A percentile compares a stretch with the other conserved stretches of the same genome.
These are phyloP conservation scores for Agarophyton chilense DNA, from an alignment of 23 red algal genomes.

Conservation along the genomic window DNA sequence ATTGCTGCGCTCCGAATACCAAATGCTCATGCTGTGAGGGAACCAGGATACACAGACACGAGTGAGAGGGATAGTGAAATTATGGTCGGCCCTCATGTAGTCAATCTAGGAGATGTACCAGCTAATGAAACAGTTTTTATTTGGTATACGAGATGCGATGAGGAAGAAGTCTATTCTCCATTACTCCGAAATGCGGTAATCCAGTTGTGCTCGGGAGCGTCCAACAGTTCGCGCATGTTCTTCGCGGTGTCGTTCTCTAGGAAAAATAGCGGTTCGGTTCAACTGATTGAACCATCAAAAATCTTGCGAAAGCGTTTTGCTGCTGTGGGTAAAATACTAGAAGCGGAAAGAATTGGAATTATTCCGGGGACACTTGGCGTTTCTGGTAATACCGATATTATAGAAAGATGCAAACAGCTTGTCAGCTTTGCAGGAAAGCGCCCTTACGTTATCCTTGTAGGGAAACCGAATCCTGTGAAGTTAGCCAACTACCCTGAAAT, in stretches of 20 bases:
- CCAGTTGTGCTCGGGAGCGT: conserved; percentile 27
- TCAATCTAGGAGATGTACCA: neutral
- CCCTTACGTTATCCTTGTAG: conserved; percentile 77
- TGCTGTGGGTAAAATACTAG: conserved; percentile 13
- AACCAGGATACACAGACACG: neutral
- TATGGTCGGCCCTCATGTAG: conserved; percentile 25
- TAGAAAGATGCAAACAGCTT: conserved; percentile 54
- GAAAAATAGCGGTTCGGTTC: neutral
- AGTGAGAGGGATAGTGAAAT: neutral
- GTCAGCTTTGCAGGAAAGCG: conserved; percentile 34
- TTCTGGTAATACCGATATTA: conserved; percentile 50
- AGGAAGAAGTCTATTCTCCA: neutral
- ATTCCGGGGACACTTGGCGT: conserved; percentile 69
- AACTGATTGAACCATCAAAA: conserved; percentile 35
- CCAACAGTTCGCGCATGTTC: neutral
- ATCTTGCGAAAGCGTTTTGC: conserved; percentile 52
- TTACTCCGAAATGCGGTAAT: conserved; percentile 36
- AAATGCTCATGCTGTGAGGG: neutral
- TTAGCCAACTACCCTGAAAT: conserved; percentile 92
- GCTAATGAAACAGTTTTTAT: conserved; percentile 26
- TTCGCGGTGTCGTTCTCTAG: conserved; percentile 10
- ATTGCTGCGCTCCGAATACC: conserved; percentile 13
- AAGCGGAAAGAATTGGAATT: conserved; percentile 74
- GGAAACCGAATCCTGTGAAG: conserved; percentile 81
- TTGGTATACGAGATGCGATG: conserved; percentile 23